Evolutionary conservation across 1,139 yeast species (phyloP).

Genomic region (Suhomyces choctaworum): DNA sequence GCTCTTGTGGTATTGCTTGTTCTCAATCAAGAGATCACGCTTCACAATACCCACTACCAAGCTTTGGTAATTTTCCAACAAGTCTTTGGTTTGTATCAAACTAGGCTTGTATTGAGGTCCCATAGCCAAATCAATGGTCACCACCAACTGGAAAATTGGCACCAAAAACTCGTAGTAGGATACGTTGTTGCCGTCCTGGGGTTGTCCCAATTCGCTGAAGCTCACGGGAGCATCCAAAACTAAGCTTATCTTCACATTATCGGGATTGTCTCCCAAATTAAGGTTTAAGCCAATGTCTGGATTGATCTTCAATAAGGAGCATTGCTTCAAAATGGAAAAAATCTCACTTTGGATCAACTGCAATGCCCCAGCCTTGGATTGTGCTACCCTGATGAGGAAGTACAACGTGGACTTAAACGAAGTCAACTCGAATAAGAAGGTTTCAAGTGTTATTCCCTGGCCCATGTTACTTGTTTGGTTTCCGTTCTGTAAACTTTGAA

Average conservation of each 20-base stretch:
- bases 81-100: slow-evolving; percentile 51
- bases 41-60: slow-evolving; percentile 69
- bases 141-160: slow-evolving; percentile 75
- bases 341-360: slow-evolving; percentile 73
- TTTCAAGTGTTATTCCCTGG: slow-evolving; percentile 45
- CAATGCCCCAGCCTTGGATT: slow-evolving; percentile 73
- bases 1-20: slow-evolving; percentile 19
- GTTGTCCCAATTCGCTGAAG: slow-evolving; percentile 23
- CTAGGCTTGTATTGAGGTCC: slow-evolving; percentile 76
- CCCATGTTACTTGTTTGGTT: slow-evolving; percentile 8
- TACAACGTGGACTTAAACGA: slow-evolving; percentile 73
- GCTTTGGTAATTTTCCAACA: slow-evolving; percentile 55
- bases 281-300: slow-evolving; percentile 75
- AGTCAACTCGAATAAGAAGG: slow-evolving; percentile 67
- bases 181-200: slow-evolving; percentile 27
- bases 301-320: slow-evolving; percentile 63
- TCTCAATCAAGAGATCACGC: slow-evolving; percentile 54
- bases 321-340: slow-evolving; percentile 59
- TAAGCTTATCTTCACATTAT: slow-evolving; percentile 38
- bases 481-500: slow-evolving; percentile 34
- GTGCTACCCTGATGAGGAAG: slow-evolving; percentile 71
- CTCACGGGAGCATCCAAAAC: slow-evolving; percentile 54
- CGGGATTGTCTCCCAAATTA: slow-evolving; percentile 25
- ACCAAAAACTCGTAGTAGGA: slow-evolving; percentile 69
- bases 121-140: slow-evolving; percentile 69